These are phyloP conservation scores for Pavlovales sp. DNA, from an alignment of 208 protist genomes.

Conservation along the genomic window DNA sequence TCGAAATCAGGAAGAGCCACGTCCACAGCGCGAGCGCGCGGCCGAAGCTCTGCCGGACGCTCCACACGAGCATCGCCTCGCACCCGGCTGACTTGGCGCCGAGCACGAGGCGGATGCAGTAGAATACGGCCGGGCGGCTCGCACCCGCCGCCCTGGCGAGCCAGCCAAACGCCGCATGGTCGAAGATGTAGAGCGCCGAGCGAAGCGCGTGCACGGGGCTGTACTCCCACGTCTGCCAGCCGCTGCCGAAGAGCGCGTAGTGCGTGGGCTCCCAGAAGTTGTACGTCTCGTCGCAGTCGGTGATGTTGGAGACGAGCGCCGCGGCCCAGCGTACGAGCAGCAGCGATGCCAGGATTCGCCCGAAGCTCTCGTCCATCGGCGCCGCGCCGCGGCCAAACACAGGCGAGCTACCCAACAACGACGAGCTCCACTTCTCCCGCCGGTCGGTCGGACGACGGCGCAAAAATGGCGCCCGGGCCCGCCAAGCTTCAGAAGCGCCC, in stretches of 20 bases:
- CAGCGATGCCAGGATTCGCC: background rate
- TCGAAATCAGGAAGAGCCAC: conserved; percentile 2
- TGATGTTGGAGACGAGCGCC: conserved; percentile 65
- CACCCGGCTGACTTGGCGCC: conserved; percentile 59
- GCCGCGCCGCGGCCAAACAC: too few relatives aligned
- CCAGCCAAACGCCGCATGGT: conserved; percentile 65
- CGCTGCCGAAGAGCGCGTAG: conserved; percentile 79
- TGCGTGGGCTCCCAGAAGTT: conserved; percentile 94
- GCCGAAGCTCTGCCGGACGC: conserved; percentile 63
- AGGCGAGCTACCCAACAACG: too few relatives aligned
- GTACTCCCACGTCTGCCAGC: conserved; percentile 93
- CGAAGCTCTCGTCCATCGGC: background rate
- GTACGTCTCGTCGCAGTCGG: conserved; percentile 90
- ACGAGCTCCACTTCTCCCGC: too few relatives aligned
- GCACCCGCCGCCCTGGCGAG: conserved; percentile 37
- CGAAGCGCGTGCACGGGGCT: conserved; percentile 76
- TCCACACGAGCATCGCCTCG: conserved; percentile 68
- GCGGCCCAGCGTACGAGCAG: background rate
- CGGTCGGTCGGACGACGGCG: too few relatives aligned
- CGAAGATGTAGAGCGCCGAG: conserved; percentile 77
- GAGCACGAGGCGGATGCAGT: conserved; percentile 67
- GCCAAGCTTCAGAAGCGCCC: too few relatives aligned
- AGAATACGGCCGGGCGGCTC: conserved; percentile 66
- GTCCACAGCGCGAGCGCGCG: background rate
- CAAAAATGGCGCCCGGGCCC: too few relatives aligned